These are phyloP conservation scores for Erythrophleum ivorense DNA, from an alignment of 331 rosid genomes.

Conservation along the genomic window DNA sequence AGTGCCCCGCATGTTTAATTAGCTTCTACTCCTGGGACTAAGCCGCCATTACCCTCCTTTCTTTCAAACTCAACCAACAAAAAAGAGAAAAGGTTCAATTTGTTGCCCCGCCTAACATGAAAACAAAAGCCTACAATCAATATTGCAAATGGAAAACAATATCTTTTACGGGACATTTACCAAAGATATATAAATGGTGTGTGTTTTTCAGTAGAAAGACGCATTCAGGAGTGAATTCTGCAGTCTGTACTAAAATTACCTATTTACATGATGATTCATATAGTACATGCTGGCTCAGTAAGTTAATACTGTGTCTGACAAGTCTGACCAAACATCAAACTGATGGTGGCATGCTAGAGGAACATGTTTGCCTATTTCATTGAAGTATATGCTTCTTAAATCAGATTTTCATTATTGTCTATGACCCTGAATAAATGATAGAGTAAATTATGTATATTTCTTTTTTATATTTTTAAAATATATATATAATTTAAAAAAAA, in stretches of 20 bases:
- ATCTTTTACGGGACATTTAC: background rate
- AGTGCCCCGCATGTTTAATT: background rate
- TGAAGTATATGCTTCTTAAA: background rate
- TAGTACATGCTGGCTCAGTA: background rate
- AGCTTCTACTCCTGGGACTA: background rate
- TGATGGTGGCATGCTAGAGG: background rate
- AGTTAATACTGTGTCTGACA: conserved; percentile 3
- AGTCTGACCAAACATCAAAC: background rate
- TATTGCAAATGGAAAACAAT: conserved; percentile 8
- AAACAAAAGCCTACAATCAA: background rate
- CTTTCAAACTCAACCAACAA: conserved; percentile 9
- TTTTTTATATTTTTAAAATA: too few species aligned
- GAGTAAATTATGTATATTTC: too few species aligned
- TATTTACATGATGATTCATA: background rate
- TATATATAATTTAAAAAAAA: too few species aligned
- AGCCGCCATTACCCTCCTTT: background rate
- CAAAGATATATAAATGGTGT: background rate
- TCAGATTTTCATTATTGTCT: background rate
- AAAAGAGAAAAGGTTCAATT: background rate
- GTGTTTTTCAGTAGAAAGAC: background rate
- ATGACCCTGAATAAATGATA: conserved; percentile 3
- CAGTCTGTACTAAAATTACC: background rate
- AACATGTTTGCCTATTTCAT: background rate
- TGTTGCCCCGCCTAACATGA: background rate
- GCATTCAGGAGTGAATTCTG: conserved; percentile 20